Base-by-base conservation (phyloP, 2,329 filamentous ascomycete genomes). In the Trichoderma sp. region DNA sequence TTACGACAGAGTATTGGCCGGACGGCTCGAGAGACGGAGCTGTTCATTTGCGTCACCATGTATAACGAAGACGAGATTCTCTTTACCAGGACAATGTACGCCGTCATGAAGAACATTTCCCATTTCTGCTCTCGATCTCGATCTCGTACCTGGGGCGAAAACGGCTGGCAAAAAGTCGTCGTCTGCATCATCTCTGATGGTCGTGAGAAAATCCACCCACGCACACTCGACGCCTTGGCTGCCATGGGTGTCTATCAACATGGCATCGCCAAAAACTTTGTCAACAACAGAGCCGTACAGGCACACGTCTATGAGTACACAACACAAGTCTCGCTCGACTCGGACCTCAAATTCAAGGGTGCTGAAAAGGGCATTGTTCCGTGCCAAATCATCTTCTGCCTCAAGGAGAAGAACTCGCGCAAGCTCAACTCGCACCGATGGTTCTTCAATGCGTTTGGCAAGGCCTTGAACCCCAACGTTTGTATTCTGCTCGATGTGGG, bases 231-330 rank as follows among this genome's bases (percentile, higher is more conserved):
- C 83, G 97, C 95, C 6, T 87, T 99, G 77, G 97, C 97, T 12
- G 97, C 97, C 38, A 97, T 99, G 91, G 97, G 97, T 76, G 95
- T 98, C 72, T 99, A 99, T 84, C 97, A 99, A 84, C 94, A 98
- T 82, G 97, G 97, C 35, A 98, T 99, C 81, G 97, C 97, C 76
- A 99, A 99, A 89, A 99, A 99, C 84, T 92, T 94, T 82, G 97
- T 99, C 88, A 99, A 99, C 85, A 93, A 97, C 81, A 94, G 94
- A 80, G 95, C 97, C 77, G 97, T 99, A 64, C 96, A 95, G 78
- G 96, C 95, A 0, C 97, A 99, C 85, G 94, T 99, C 16, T 99
- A 99, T 86, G 97, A 99, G 83, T 99, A 99, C 85, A 99, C 97
- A 0, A 98, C 97, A 0, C 97, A 99, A 81, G 97, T 99, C 12